A percentile compares a stretch with the other conserved stretches of the same genome.
Conservation (phyloP, 2,329 filamentous ascomycete genomes). For the Parafenestella ontariensis region DNA sequence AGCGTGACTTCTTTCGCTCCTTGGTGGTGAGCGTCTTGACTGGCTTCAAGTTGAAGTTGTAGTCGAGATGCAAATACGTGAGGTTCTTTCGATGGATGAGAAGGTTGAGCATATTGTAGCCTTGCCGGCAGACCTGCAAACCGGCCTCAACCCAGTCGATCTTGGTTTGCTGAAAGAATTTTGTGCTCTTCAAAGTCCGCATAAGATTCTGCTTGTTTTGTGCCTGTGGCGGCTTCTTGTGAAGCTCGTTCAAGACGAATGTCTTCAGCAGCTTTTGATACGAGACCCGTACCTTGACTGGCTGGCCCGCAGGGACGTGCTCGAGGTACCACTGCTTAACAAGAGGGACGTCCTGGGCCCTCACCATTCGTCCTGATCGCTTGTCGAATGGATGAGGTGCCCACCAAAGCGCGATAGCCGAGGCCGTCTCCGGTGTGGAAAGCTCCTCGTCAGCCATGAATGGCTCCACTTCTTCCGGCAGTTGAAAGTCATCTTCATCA, state of each 20-base stretch:
- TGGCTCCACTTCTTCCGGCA: constrained; percentile 80
- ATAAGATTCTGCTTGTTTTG: constrained; percentile 94
- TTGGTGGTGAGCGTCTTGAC: constrained; percentile 99
- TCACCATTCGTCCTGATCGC: constrained; percentile 92
- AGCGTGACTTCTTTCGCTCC: constrained; percentile 98
- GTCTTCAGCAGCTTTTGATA: constrained; percentile 98
- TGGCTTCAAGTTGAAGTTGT: constrained; percentile 99
- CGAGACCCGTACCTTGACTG: constrained; percentile 95
- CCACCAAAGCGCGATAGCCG: constrained; percentile 97
- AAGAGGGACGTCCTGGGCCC: constrained; percentile 93
- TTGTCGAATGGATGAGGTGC: constrained; percentile 95
- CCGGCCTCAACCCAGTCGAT: constrained; percentile 99
- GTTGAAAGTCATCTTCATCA: constrained; percentile 80
- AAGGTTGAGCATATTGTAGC: constrained; percentile 99
- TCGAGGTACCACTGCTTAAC: constrained; percentile 99
- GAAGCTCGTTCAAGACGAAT: constrained; percentile 93
- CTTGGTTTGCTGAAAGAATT: constrained; percentile 99
- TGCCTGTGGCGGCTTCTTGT: constrained; percentile 94
- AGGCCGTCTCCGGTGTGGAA: constrained; percentile 85
- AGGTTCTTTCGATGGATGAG: constrained; percentile 98
- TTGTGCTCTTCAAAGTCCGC: constrained; percentile 89
- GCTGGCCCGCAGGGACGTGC: constrained; percentile 88
- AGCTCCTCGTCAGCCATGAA: constrained; percentile 91
- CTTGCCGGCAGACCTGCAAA: constrained; percentile 95
- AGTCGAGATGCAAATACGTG: constrained; percentile 97